A percentile compares a stretch with the other conserved stretches of the same genome.
Evolutionary conservation across 148 eudicot species (phyloP).

Genomic region (Spergularia marina): DNA sequence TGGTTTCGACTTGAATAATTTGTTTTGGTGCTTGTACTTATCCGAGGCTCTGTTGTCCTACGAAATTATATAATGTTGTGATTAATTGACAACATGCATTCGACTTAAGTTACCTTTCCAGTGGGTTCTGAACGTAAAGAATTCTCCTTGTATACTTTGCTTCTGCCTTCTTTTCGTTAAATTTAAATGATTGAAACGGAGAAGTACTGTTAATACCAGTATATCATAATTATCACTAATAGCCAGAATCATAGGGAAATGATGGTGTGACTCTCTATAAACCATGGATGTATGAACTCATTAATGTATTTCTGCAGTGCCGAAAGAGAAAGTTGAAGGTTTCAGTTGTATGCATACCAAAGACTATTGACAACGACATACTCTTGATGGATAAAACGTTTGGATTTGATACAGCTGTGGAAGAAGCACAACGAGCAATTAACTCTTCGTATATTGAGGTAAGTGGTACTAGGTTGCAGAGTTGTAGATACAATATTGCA

Average conservation of each 20-base stretch:
- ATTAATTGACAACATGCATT: not conserved
- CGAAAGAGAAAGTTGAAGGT: slow-evolving; percentile 48
- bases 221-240: not conserved
- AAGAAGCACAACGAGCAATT: slow-evolving; percentile 53
- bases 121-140: not conserved
- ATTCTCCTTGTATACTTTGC: not conserved
- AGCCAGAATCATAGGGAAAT: slow-evolving; percentile 7
- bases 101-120: not conserved
- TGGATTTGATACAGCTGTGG: slow-evolving; percentile 58
- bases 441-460: slow-evolving; percentile 53
- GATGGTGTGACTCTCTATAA: not conserved
- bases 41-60: not conserved
- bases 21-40: not conserved
- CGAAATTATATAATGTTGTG: not conserved
- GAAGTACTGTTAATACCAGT: not conserved
- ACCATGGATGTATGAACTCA: not conserved
- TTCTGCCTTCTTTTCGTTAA: not conserved
- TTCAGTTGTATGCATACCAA: slow-evolving; percentile 47
- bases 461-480: not conserved
- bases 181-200: not conserved
- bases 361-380: slow-evolving; percentile 55
- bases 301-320: slow-evolving; percentile 30
- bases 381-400: slow-evolving; percentile 53
- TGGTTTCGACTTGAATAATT: not conserved
- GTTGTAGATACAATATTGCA: not conserved